Evolutionary conservation across 768 basidiomycete genomes (phyloP).

Genomic region (Scleroderma citrinum): DNA sequence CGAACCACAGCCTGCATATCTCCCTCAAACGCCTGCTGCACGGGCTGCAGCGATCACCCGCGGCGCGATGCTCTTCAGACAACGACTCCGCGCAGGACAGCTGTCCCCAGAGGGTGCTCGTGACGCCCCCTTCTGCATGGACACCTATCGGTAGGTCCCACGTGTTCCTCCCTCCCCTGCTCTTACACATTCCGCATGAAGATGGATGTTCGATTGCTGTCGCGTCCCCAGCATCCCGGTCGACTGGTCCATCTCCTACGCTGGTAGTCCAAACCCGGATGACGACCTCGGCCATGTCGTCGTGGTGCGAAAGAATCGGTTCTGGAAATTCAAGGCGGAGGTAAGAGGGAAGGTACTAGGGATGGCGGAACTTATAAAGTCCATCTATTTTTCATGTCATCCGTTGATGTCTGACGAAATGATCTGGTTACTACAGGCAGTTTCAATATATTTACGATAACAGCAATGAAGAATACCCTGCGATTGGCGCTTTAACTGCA

Average conservation of each 20-base stretch:
- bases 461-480: slow-evolving; percentile 57
- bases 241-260: slow-evolving; percentile 74
- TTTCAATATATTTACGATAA: slow-evolving; percentile 66
- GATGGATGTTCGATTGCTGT: slow-evolving; percentile 92
- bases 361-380: slow-evolving; percentile 62
- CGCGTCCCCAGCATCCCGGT: slow-evolving; percentile 67
- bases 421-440: slow-evolving; percentile 42
- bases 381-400: slow-evolving; percentile 9
- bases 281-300: slow-evolving; percentile 69
- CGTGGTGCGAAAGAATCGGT: slow-evolving; percentile 77
- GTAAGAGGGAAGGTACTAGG: slow-evolving; percentile 53
- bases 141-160: slow-evolving; percentile 62
- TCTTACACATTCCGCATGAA: slow-evolving; percentile 19
- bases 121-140: slow-evolving; percentile 77
- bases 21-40: slow-evolving; percentile 50
- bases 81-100: slow-evolving; percentile 59
- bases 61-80: slow-evolving; percentile 68
- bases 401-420: background rate
- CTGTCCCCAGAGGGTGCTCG: slow-evolving; percentile 59
- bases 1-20: slow-evolving; percentile 54
- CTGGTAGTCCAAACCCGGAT: slow-evolving; percentile 35
- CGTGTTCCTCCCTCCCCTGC: background rate
- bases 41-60: slow-evolving; percentile 71
- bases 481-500: slow-evolving; percentile 71
- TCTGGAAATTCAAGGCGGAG: slow-evolving; percentile 73